Percentiles rank a stretch among this genome's conserved stretches.
Evolutionary conservation across 2,329 filamentous ascomycete species (phyloP).

Genomic region (Ophiostoma populinum): DNA sequence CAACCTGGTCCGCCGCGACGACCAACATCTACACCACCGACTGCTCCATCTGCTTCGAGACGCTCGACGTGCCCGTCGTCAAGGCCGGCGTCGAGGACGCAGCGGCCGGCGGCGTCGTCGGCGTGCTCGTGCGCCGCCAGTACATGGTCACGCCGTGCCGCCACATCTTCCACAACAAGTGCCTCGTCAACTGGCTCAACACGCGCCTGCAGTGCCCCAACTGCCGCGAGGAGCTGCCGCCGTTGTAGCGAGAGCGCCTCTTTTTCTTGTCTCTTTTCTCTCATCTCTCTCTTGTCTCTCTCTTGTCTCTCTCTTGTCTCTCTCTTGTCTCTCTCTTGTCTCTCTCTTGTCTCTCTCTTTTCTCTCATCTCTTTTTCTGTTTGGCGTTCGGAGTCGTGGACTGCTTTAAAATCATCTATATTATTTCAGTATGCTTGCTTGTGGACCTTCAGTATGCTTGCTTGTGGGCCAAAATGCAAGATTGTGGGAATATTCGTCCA

Average conservation of each 20-base stretch:
- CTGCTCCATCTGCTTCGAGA: conserved; percentile 88
- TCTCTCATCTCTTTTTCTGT: too few relatives aligned
- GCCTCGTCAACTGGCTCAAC: conserved; percentile 91
- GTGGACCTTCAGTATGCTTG: too few relatives aligned
- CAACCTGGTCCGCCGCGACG: conserved; percentile 15
- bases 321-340: too few relatives aligned
- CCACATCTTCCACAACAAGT: conserved; percentile 86
- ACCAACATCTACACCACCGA: conserved; percentile 44
- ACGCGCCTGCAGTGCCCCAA: conserved; percentile 89
- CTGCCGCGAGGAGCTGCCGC: conserved; percentile 76
- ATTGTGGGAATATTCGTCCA: too few relatives aligned
- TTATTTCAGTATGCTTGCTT: too few relatives aligned
- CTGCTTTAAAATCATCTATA: too few relatives aligned
- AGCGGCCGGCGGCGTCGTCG: conserved; percentile 34
- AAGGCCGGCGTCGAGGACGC: conserved; percentile 35
- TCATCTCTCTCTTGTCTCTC: background rate
- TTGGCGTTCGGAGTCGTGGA: too few relatives aligned
- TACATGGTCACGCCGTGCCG: conserved; percentile 98
- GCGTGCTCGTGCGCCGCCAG: conserved; percentile 58
- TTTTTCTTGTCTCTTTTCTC: background rate
- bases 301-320: background rate
- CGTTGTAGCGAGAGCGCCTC: conserved; percentile 46
- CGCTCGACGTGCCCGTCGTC: conserved; percentile 75
- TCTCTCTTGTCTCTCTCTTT: background rate
- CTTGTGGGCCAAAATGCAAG: too few relatives aligned